Base-by-base conservation (phyloP, 1,284 basidiomycete genomes). In the Mycena citricolor region DNA sequence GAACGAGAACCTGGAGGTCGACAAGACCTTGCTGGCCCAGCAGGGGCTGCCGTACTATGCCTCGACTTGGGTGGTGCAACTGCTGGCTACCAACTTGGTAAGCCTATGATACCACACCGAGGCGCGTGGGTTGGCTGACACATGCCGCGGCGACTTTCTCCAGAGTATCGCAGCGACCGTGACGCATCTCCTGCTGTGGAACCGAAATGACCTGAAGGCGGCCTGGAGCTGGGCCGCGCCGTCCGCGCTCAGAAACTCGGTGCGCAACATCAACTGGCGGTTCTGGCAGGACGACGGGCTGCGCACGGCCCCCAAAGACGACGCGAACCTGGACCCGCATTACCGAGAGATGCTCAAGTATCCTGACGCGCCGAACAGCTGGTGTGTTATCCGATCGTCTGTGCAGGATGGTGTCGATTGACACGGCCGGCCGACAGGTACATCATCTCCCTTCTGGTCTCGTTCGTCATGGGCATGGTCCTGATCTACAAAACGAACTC, bases 101-200 rank as follows among this genome's bases (percentile, higher is more conserved):
- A 25, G 32, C n/a, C n/a, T n/a, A n/a, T n/a, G n/a, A n/a, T n/a
- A n/a, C n/a, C n/a, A n/a, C n/a, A n/a, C n/a, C n/a, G n/a, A n/a
- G n/a, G n/a, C n/a, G n/a, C n/a, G n/a, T n/a, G n/a, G n/a, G n/a
- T n/a, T n/a, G n/a, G n/a, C n/a, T n/a, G n/a, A n/a, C n/a, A n/a
- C n/a, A n/a, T n/a, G n/a, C n/a, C n/a, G n/a, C n/a, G n/a, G n/a
- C n/a, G n/a, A n/a, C n/a, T n/a, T n/a, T n/a, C n/a, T n/a, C n/a
- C 25, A 51, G 44, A 68, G 58, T 5, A 60, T 77, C 47, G 71
- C 61, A 14, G 74, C 74, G 1, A 77, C 76, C 0, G 64, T 79
- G 40, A 71, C 70, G 0, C 77, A 79, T 49, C 59, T 79, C 4
- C 59, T 75, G 7, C 64, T 79, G 7, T 79, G 76, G 76, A 76